Base-by-base conservation (phyloP, 73 alveolate species). In the Diophrys appendiculata region DNA sequence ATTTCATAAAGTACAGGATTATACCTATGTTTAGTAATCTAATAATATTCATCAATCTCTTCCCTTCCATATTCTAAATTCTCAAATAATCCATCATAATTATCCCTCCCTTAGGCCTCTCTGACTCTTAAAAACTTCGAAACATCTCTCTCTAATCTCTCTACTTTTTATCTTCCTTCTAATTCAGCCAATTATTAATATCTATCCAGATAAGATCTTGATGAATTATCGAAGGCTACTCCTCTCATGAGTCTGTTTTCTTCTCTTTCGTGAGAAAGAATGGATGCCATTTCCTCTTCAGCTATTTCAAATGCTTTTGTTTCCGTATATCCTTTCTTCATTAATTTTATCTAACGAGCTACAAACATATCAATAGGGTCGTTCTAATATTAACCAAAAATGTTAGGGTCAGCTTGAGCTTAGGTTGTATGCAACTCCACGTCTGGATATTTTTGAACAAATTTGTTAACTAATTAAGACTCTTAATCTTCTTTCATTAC, bases 1-100 rank as follows among this genome's bases (percentile, higher is more conserved):
- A 84, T 65, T 67, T 84, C 78, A 69, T 84, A 84, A 67, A 84
- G 88, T 0, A 71, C 92, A 0, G 92, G 92, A 65, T 77, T 27
- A 33, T 84, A 78, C 8, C 56, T 11, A 1, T 64, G 18, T 5
- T 30, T 30, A 29, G 43, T 34, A 28, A 26, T 54, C 29, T 24
- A 13, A 29, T 67, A 75, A 65, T 25, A 75, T 26, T 75, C 74
- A 30, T 75, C 74, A 2, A 75, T 53, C 2, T 56, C 52, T 18
- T 75, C 83, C 55, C 55, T 75, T 28, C 73, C 55, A 33, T 27
- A 75, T 0, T 75, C 83, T 8, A 55, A 27, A 29, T 56, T 27
- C 34, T 75, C 68, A 56, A 75, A 55, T 3, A 29, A 22, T 29
- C 29, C 70, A 54, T 26, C 31, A 28, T n/a, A n/a, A n/a, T 23